A percentile compares a stretch with the other conserved stretches of the same genome.
phyloP scores from a whole-genome alignment of 1,284 basidiomycete species.

The Rhizoctonia solani region DNA sequence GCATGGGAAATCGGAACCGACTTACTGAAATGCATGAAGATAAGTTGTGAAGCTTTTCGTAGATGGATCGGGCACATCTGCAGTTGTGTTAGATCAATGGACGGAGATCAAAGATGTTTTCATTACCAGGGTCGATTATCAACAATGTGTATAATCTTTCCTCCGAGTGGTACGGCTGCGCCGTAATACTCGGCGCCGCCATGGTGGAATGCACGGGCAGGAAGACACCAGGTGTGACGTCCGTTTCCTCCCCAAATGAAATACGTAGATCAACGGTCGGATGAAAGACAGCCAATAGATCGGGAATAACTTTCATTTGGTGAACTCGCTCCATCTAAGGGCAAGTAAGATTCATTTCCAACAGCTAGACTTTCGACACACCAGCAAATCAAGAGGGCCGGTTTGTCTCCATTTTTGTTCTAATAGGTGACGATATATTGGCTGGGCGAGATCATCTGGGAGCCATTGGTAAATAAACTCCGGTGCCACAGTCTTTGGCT shows the following conservation, averaged over 20 bases:
- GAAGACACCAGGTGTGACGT: constrained; percentile 74
- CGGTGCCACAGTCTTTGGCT: constrained; percentile 44
- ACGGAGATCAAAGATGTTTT: neutral
- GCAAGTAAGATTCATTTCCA: constrained; percentile 1
- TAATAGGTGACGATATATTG: constrained; percentile 77
- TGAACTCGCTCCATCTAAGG: constrained; percentile 86
- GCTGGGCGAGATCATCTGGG: constrained; percentile 50
- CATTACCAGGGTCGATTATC: constrained; percentile 79
- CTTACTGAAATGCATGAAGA: constrained; percentile 86
- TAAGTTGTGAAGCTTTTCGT: constrained; percentile 70
- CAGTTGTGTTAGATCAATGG: neutral
- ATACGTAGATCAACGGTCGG: constrained; percentile 77
- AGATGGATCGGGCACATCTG: constrained; percentile 76
- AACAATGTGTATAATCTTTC: constrained; percentile 84
- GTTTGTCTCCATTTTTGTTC: constrained; percentile 86
- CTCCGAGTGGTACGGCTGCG: constrained; percentile 79
- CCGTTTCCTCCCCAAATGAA: constrained; percentile 48
- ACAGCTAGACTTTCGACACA: constrained; percentile 48
- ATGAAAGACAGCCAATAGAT: constrained; percentile 73
- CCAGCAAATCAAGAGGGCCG: constrained; percentile 81
- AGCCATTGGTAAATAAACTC: constrained; percentile 59
- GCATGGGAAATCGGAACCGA: constrained; percentile 23
- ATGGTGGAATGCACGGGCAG: constrained; percentile 59
- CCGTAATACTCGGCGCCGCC: constrained; percentile 63
- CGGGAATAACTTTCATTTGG: constrained; percentile 90